Conservation (phyloP, 768 basidiomycete genomes). For the Brasilioporus rufonigricans region DNA sequence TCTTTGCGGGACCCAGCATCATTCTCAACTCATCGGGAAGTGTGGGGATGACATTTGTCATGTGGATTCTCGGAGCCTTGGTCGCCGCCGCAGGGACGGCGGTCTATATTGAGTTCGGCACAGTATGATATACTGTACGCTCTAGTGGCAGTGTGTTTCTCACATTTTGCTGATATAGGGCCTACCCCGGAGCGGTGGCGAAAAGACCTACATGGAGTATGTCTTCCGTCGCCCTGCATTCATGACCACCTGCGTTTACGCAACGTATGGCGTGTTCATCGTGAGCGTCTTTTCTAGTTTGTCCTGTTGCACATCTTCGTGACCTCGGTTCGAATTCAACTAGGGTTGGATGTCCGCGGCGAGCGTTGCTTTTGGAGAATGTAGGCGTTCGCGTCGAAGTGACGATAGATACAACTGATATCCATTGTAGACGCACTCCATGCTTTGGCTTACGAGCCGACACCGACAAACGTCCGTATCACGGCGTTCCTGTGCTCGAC, state of each 20-base stretch:
- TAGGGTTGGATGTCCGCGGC: conserved; percentile 61
- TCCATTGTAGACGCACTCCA: conserved; percentile 56
- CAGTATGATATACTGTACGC: conserved; percentile 38
- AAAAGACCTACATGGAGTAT: conserved; percentile 71
- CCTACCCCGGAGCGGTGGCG: conserved; percentile 68
- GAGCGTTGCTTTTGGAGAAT: conserved; percentile 71
- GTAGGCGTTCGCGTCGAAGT: conserved; percentile 33
- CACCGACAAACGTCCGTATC: conserved; percentile 48
- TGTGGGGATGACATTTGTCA: conserved; percentile 61
- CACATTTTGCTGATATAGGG: conserved; percentile 38
- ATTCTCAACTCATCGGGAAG: conserved; percentile 68
- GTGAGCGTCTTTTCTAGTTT: conserved; percentile 35
- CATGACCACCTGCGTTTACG: conserved; percentile 57
- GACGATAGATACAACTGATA: not conserved
- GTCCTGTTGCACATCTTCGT: not conserved
- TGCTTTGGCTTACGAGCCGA: conserved; percentile 45
- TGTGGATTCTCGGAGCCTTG: conserved; percentile 69
- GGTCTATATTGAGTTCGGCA: conserved; percentile 73
- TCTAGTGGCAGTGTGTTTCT: not conserved
- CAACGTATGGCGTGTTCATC: conserved; percentile 54
- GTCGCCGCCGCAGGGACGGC: conserved; percentile 66
- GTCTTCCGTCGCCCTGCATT: conserved; percentile 64
- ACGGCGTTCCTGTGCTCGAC: conserved; percentile 55
- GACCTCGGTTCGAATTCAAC: not conserved
- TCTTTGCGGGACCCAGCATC: conserved; percentile 68